Conservation (phyloP, 768 basidiomycete genomes). For the Mycena olivaceomarginata region DNA sequence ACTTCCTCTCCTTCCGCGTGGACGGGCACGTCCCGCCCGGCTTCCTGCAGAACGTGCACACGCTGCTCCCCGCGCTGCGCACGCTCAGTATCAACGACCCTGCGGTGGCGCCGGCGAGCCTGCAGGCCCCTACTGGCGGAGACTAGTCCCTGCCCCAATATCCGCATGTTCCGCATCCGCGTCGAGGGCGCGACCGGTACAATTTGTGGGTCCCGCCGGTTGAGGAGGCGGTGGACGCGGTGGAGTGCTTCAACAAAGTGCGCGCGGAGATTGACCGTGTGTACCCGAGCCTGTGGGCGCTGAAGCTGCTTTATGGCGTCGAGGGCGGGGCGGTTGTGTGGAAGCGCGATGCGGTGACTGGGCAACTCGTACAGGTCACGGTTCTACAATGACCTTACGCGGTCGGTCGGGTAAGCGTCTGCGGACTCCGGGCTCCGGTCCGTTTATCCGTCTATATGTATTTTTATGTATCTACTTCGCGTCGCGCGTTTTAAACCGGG, state of each 20-base stretch:
- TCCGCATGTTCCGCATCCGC: slow-evolving; percentile 36
- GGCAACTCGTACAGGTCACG: slow-evolving; percentile 20
- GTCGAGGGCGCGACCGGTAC: slow-evolving; percentile 42
- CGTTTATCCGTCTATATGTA: neutral
- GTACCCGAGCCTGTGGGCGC: slow-evolving; percentile 29
- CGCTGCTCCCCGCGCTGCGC: slow-evolving; percentile 30
- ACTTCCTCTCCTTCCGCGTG: slow-evolving; percentile 44
- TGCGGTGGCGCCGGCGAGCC: neutral
- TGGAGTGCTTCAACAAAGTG: slow-evolving; percentile 31
- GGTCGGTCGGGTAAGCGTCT: neutral
- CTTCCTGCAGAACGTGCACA: slow-evolving; percentile 32
- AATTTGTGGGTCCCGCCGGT: slow-evolving; percentile 44
- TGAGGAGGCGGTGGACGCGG: slow-evolving; percentile 38
- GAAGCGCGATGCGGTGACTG: slow-evolving; percentile 6
- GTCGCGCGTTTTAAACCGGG: no score
- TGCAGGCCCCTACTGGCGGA: slow-evolving; percentile 26
- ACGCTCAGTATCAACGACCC: slow-evolving; percentile 44
- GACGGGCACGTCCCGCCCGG: slow-evolving; percentile 30
- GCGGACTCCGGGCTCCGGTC: no score
- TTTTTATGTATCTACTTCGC: neutral
- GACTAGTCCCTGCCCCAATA: neutral
- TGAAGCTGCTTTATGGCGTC: slow-evolving; percentile 41
- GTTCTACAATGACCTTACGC: neutral
- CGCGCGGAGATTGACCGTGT: slow-evolving; percentile 24
- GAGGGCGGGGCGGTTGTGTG: slow-evolving; percentile 38